phyloP scores from a whole-genome alignment of 2,329 filamentous ascomycete genomes.

The Talaromyces sp. region DNA sequence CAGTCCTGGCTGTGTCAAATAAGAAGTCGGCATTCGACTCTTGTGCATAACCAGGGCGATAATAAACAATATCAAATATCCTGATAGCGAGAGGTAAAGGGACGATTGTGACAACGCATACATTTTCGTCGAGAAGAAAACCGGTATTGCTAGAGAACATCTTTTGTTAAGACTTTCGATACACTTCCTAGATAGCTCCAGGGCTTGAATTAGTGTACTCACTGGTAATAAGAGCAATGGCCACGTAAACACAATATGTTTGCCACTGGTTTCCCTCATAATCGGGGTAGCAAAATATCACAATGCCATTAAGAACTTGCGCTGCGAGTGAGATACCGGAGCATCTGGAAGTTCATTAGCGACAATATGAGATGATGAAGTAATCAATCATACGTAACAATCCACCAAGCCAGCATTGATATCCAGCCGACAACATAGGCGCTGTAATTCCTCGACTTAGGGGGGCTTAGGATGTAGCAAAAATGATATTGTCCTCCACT shows the following conservation, averaged over 20 bases:
- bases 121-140: not conserved
- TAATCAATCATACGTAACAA: not conserved
- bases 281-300: not conserved
- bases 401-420: slow-evolving; percentile 1
- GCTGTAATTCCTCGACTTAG: not conserved
- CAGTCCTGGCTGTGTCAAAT: not conserved
- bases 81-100: not conserved
- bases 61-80: not conserved
- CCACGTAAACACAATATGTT: not conserved
- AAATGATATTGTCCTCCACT: not conserved
- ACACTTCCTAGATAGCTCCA: too few species aligned
- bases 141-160: not conserved
- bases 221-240: not conserved
- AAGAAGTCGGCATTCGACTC: not conserved
- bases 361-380: not conserved
- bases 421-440: not conserved
- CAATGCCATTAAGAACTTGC: not conserved
- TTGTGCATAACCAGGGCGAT: not conserved
- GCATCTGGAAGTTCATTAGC: not conserved
- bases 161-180: not conserved
- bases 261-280: not conserved
- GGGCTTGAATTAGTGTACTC: too few species aligned
- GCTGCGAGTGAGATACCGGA: not conserved
- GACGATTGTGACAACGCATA: not conserved
- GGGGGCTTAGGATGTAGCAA: not conserved